Base-by-base conservation (phyloP, 768 basidiomycete genomes). In the Mycena latifolia region DNA sequence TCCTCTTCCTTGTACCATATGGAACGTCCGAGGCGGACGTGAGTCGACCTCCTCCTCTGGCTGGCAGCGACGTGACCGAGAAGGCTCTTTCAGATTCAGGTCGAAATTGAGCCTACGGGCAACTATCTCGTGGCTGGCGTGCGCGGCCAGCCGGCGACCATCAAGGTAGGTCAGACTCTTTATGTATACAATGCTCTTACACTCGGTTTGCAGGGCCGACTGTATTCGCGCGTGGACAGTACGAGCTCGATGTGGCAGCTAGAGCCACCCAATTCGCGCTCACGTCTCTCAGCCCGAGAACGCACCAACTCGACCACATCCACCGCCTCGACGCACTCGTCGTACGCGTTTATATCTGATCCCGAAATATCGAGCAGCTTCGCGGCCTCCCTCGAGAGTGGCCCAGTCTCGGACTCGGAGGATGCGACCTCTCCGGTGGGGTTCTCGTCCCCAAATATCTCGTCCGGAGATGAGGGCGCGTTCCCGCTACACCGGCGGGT, bases 311-410 rank as follows among this genome's bases (percentile, higher is more conserved):
- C 92, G 17, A 88, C 90, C 17, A 80, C 89, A 8, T 93, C 92
- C 11, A 92, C 91, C 2, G 80, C 89, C 0, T 93, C 92, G 5
- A 91, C 91, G 0, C 91, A 88, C 29, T 94, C 93, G 22, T 94
- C 93, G 0, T 94, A 89, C 71, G 92, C 93, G 5, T 84, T 93
- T 61, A 83, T 94, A 11, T 93, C 93, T n/a, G 93, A 94, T 70
- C 88, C 88, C 2, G 93, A 94, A 69, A 90, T 94, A 55, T 92
- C 92, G 6, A 93, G 92, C 77, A 92, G 90, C 74, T 93, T 94
- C 69, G 91, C 92, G 1, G 92, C 91, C 8, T 94, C 92, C 29
- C 83, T 94, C 5, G 93, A 92, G 73, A 91, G 90, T 69, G 89
- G 82, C 17, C 89, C 88, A 28, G 84, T 85, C 14, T 93, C 93